These are phyloP conservation scores for Pouteria glomerata DNA, from an alignment of 148 eudicot species.

Conservation along the genomic window DNA sequence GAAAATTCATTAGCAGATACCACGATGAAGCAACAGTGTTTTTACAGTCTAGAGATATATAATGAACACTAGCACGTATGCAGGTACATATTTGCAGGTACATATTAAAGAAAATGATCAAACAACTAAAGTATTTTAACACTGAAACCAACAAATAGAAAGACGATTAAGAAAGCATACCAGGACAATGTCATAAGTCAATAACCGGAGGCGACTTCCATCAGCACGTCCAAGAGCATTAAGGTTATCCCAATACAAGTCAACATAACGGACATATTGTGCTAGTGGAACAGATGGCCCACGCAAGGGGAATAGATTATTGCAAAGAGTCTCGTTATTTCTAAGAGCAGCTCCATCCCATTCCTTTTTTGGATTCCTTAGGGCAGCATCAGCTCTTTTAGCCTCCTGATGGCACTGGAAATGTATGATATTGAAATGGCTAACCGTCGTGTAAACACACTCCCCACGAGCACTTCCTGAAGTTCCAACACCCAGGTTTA, in stretches of 20 bases:
- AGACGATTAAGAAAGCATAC: constrained; percentile 26
- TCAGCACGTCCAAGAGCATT: constrained; percentile 96
- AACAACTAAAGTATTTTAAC: not conserved
- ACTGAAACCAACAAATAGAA: not conserved
- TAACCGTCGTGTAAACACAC: constrained; percentile 93
- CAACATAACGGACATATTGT: constrained; percentile 85
- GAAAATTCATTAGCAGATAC: not conserved
- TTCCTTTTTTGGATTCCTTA: constrained; percentile 86
- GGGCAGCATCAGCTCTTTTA: constrained; percentile 92
- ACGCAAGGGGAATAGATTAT: constrained; percentile 82
- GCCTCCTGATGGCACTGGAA: constrained; percentile 99
- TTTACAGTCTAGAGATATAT: not conserved
- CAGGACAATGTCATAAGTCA: constrained; percentile 97
- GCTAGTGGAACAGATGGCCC: constrained; percentile 86
- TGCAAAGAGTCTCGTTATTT: constrained; percentile 94
- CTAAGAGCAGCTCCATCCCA: constrained; percentile 99
- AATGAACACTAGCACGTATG: not conserved
- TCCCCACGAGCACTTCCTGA: constrained; percentile 87
- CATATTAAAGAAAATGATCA: not conserved
- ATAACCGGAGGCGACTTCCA: constrained; percentile 83
- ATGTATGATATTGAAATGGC: constrained; percentile 97
- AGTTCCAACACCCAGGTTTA: constrained; percentile 78
- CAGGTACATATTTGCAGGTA: not conserved
- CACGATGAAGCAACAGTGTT: not conserved
- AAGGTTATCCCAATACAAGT: constrained; percentile 94